Evolutionary conservation across 768 basidiomycete genomes (phyloP), one percentile per base, ranked within the genome.

Genomic region (Nevesoporus exiguus): DNA sequence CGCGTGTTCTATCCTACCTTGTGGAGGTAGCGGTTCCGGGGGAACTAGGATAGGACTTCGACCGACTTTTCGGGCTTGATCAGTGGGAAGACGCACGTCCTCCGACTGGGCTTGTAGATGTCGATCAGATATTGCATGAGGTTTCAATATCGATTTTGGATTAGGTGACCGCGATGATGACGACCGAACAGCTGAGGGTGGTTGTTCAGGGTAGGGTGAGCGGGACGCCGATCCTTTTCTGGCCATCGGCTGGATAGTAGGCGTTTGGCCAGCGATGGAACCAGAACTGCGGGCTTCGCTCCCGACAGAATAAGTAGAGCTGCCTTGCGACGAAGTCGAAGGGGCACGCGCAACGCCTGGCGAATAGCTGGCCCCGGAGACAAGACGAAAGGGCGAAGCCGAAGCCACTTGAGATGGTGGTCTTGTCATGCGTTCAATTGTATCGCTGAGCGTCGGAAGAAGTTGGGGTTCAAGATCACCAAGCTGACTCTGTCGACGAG

Each of bases 341-440:
- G 62, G 56, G 0, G 63, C 49, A 21, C 64, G 60, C 8, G 46
- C 45, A 31, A 61, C 54, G 5, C 53, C 39, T 6, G 56, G 49
- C 13, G 52, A 47, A 50, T 27, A 47, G 22, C 51, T 19, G 4
- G 49, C 37, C 5, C 25, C 56, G 19, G 56, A 37, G 4, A 11
- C 19, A 3, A 45, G 25, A 33, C 40, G 40, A 30, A 50, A 39
- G n/a, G 64, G 57, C 33, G 64, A 37, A 33, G 34, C 54, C 15
- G 54, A 4, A 24, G 49, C 51, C 13, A 55, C 53, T 50, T 69
- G 69, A 37, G 74, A 74, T 1, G 81, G 80, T 14, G 77, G 72
- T 48, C 77, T 73, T 3, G 88, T 90, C 88, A 90, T 90, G 43
- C 81, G 79, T 60, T 85, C 80, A 34, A 90, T 78, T 0, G 88